Evolutionary conservation across 208 protist genomes (phyloP).

Genomic region (Acanthamoeba royreba): DNA sequence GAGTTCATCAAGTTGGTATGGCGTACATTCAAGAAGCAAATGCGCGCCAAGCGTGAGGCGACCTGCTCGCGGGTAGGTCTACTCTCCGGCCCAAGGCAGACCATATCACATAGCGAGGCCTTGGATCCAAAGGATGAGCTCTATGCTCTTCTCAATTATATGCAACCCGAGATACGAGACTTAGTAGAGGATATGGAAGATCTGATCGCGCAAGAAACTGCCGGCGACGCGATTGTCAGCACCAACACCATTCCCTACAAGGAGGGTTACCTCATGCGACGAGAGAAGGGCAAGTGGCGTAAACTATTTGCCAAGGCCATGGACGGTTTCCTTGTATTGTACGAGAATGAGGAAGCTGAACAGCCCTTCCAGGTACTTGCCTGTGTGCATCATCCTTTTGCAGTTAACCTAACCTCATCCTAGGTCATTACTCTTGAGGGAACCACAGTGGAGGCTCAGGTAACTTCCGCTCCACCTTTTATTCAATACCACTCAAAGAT

Average conservation of each 20-base stretch:
- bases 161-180: not conserved
- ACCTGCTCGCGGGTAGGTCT: not conserved
- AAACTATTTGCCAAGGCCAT: slow-evolving; percentile 7
- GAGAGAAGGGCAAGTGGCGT: not conserved
- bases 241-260: slow-evolving; percentile 40
- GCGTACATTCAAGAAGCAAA: not conserved
- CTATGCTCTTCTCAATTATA: not conserved
- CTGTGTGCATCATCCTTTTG: not conserved
- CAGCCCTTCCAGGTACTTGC: not conserved
- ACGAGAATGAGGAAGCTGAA: not conserved
- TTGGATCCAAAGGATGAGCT: not conserved
- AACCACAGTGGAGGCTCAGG: not conserved
- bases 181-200: not conserved
- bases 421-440: slow-evolving; percentile 28
- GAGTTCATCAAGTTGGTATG: slow-evolving; percentile 32
- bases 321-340: slow-evolving; percentile 43
- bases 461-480: not conserved
- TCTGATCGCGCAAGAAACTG: not conserved
- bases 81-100: not conserved
- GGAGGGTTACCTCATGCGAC: not conserved
- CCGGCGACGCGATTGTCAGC: not conserved
- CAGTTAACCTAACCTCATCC: not conserved
- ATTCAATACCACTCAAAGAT: too few species aligned
- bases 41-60: not conserved
- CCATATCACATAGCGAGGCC: not conserved